phyloP scores from a whole-genome alignment of 148 eudicot genomes.

The Pharnaceum exiguum region DNA sequence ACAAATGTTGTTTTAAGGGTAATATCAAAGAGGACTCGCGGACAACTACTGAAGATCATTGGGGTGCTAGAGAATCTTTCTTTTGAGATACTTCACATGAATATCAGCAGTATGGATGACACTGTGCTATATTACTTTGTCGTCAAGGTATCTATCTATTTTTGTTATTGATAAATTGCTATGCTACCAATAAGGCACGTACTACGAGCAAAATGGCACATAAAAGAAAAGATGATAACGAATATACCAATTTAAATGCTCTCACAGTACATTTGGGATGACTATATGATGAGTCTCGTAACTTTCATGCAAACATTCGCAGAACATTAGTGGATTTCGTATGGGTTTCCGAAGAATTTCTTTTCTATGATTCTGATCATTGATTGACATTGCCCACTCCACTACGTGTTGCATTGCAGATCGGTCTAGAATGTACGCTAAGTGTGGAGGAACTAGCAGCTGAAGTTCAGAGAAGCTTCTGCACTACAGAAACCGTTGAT shows the following conservation, averaged over 20 bases:
- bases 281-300: too few relatives aligned
- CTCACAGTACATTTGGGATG: too few relatives aligned
- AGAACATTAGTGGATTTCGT: too few relatives aligned
- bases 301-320: too few relatives aligned
- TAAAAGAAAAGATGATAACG: too few relatives aligned
- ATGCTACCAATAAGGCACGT: background rate
- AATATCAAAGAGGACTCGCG: conserved; percentile 54
- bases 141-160: conserved; percentile 47
- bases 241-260: too few relatives aligned
- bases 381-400: background rate
- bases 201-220: too few relatives aligned
- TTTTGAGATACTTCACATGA: conserved; percentile 76
- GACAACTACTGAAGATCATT: conserved; percentile 66
- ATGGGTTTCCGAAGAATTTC: background rate
- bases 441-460: conserved; percentile 37
- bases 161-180: background rate
- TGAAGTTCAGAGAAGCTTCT: conserved; percentile 29
- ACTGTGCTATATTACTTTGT: conserved; percentile 77
- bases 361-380: background rate
- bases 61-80: conserved; percentile 54
- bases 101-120: conserved; percentile 90
- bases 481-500: conserved; percentile 1
- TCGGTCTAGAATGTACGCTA: conserved; percentile 29
- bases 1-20: conserved; percentile 67
- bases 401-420: conserved; percentile 1